Base-by-base conservation (phyloP, 2,329 filamentous ascomycete species). In the Fonsecaea monophora region DNA sequence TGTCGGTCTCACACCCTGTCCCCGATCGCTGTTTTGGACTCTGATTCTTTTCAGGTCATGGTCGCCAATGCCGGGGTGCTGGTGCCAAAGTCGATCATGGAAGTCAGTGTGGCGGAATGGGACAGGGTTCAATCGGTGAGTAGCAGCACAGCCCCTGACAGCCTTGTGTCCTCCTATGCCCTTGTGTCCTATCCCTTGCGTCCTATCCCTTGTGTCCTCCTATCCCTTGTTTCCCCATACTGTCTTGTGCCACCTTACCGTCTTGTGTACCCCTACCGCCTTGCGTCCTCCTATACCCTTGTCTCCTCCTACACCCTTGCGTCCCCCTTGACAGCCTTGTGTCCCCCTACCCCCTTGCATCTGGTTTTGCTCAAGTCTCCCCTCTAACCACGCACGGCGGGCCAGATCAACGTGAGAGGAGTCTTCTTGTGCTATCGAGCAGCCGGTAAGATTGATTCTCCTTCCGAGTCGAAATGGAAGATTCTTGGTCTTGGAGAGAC, bases 361-460 rank as follows among this genome's bases (percentile, higher is more conserved):
- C 25, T 25, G 1, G 21, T 25, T 25, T 25, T 1, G 25, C 2
- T 2, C 25, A 25, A 25, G 2, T 25, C 25, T 25, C 25, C 2
- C 25, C 25, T 25, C 25, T 25, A 25, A 25, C 25, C 25, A 25
- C 25, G 25, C 25, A 58, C 35, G 8, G 45, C 30, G 4, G 7
- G 18, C 10, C 42, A 64, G 62, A 54, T 64, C 55, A 64, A 64
- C 30, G 54, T 53, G 34, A 57, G 55, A 30, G 62, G 62, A 21
- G 55, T 54, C 3, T 50, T 59, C 13, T 32, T 64, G 21, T 64
- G 62, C 32, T 64, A 64, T 54, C 54, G 62, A 3, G 62, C 59
- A 55, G 62, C 62, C 1, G 62, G 62, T 64, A 38, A 58, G 62
- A 30, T 12, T 10, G 13, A 25, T 9, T 40, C 38, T 25, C 12